Percentiles rank a stretch among this genome's conserved stretches.
phyloP scores from a whole-genome alignment of 2,329 filamentous ascomycete species.

The Stachybotrys chartarum region DNA sequence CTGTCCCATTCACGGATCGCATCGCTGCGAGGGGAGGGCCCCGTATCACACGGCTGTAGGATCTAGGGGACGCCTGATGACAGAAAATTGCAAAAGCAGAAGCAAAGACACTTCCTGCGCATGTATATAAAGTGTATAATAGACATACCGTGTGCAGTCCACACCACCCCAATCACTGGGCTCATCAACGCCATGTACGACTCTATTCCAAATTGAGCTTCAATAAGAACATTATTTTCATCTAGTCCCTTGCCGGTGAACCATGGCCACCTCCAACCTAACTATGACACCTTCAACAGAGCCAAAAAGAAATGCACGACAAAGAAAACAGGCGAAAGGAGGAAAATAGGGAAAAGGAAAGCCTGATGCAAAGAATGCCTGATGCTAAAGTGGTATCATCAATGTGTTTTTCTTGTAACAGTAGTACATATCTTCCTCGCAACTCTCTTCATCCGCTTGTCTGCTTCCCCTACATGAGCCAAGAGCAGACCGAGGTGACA shows the following conservation, averaged over 20 bases:
- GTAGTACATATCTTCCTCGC: constrained; percentile 14
- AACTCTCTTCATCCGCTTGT: constrained; percentile 6
- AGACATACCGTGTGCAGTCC: neutral
- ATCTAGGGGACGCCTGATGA: no score
- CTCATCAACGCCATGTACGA: neutral
- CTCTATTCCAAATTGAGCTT: neutral
- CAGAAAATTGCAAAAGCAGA: no score
- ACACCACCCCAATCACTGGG: neutral
- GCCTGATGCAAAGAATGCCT: constrained; percentile 23
- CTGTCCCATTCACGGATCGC: neutral
- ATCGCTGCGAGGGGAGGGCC: neutral
- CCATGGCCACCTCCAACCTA: neutral
- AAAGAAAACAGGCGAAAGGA: constrained; percentile 2
- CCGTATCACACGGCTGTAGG: no score
- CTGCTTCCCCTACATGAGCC: neutral
- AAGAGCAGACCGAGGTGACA: neutral
- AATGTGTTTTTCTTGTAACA: constrained; percentile 25
- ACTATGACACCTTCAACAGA: neutral
- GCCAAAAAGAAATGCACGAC: neutral
- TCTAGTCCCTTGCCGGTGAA: neutral
- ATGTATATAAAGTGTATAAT: neutral
- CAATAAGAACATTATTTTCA: neutral
- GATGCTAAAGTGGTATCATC: constrained; percentile 36
- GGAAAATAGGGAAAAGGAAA: constrained; percentile 10
- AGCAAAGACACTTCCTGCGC: neutral